Base-by-base conservation (phyloP, 2,329 filamentous ascomycete genomes). In the Ascochyta viciae-villosae region DNA sequence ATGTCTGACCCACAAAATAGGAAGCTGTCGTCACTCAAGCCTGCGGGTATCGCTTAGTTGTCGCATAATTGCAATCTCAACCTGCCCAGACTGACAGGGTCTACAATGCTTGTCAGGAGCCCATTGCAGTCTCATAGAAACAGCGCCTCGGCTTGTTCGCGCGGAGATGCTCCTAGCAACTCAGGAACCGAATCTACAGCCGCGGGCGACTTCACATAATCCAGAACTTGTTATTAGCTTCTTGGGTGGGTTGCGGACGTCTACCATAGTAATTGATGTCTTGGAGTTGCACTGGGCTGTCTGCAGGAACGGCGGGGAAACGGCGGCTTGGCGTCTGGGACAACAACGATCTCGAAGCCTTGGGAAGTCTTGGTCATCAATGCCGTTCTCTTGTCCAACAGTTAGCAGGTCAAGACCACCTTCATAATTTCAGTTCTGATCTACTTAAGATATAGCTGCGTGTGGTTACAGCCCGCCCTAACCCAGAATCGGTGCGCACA, bases 281-380 rank as follows among this genome's bases (percentile, higher is more conserved):
- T 38, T 23, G 29, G 15, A 37, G 15, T 41, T 27, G 33, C 22
- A 22, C 42, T 47, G 37, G 31, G 38, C 38, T 43, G 38, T 54
- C 39, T 38, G 50, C 39, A 42, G 24, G 31, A 31, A 43, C 39
- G 13, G 44, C 37, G 33, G 44, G 50, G 38, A 27, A 6, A 37
- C 27, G 13, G 42, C 34, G 42, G 19, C 43, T 53, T 53, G 43
- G 50, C 44, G 26, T 16, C 16, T 24, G 37, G 8, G 10, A n/a
- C 29, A 16, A 35, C 6, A 16, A 35, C 6, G 33, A 47, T 43
- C 31, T 43, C 33, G 33, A 41, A 16, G 22, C 23, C 27, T 52
- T 41, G 42, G 50, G 19, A 27, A 12, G 22, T 29, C 26, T 34
- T 45, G 41, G 49, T 22, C 33, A 24, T 23, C 41, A 24, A 40